Base-by-base conservation (phyloP, 805 yeast species). In the Candida montana region DNA sequence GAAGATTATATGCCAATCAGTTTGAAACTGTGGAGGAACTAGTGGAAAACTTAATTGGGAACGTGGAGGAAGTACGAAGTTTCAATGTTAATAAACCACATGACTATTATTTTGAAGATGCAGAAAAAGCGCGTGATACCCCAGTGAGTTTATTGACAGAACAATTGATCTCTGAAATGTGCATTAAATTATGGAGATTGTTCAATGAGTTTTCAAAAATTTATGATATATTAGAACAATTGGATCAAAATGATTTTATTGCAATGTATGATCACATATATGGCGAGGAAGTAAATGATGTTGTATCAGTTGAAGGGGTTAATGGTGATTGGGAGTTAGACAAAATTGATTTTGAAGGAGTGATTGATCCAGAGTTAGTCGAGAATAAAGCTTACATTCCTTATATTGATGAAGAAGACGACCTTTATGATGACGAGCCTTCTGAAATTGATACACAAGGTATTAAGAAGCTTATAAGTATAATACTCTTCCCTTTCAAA, bases 201-300 rank as follows among this genome's bases (percentile, higher is more conserved):
- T 46, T 42, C 19, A 28, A 31, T 12, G 40, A 36, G 7, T 43
- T 48, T 15, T 32, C 39, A 11, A 44, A 39, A 5, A 34, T 51
- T 3, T 49, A 40, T 33, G 51, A 48, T 3, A 38, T 52, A 5
- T 13, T 54, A 15, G 46, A 46, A 28, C 37, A 33, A 19, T 37
- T 52, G 40, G 31, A 47, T 15, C 42, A 44, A 17, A 41, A 39
- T 31, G 57, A 54, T 31, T 52, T 40, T 31, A 33, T 46, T 24
- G 51, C 53, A 7, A 37, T 53, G 3, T 47, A 43, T 40, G 51
- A 51, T 18, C 37, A 46, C 28, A 16, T 53, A 18, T 39, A 35
- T 26, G 44, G 33, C 9, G 40, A 31, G 7, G 26, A 35, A 8
- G 34, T 26, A 19, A 35, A 33, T 12, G 41, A 36, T 1, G 18